Percentiles rank a stretch among this genome's conserved stretches.
Evolutionary conservation across 139 green algal genomes (phyloP).

Genomic region (Chlorella sp.): DNA sequence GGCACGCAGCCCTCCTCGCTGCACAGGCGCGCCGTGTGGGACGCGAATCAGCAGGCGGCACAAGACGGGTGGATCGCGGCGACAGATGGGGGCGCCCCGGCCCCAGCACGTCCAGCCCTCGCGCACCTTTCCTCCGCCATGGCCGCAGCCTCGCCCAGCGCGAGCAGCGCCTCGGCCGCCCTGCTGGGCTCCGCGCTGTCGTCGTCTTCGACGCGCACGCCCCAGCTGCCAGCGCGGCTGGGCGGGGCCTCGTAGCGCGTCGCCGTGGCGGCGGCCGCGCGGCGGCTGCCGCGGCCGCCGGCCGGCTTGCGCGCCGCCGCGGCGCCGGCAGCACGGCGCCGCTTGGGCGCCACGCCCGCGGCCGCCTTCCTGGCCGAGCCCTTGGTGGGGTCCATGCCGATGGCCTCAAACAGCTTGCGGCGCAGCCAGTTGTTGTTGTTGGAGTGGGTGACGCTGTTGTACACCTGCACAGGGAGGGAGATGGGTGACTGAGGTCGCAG

Average conservation of each 20-base stretch:
- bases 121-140: slow-evolving; percentile 1
- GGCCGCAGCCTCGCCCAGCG: slow-evolving; percentile 17
- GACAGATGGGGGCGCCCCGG: too few species aligned
- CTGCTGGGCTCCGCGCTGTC: slow-evolving; percentile 4
- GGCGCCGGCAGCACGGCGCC: slow-evolving; percentile 15
- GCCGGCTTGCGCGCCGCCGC: neutral
- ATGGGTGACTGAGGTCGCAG: neutral
- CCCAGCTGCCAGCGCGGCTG: neutral
- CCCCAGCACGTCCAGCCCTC: too few species aligned
- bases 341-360: neutral
- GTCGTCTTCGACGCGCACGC: neutral
- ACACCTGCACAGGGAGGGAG: slow-evolving; percentile 18
- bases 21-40: too few species aligned
- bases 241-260: neutral
- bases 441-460: slow-evolving; percentile 32
- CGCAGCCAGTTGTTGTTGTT: slow-evolving; percentile 57
- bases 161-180: slow-evolving; percentile 32
- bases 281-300: slow-evolving; percentile 2
- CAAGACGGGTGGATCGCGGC: too few species aligned
- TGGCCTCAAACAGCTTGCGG: slow-evolving; percentile 47
- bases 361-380: slow-evolving; percentile 32
- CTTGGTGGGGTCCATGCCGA: slow-evolving; percentile 39
- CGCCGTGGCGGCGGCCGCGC: neutral
- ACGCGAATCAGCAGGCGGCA: too few species aligned
- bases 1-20: too few species aligned